Evolutionary conservation across 2,329 filamentous ascomycete genomes (phyloP), one percentile per base, ranked within the genome.

Genomic region (Phyllachora maydis): DNA sequence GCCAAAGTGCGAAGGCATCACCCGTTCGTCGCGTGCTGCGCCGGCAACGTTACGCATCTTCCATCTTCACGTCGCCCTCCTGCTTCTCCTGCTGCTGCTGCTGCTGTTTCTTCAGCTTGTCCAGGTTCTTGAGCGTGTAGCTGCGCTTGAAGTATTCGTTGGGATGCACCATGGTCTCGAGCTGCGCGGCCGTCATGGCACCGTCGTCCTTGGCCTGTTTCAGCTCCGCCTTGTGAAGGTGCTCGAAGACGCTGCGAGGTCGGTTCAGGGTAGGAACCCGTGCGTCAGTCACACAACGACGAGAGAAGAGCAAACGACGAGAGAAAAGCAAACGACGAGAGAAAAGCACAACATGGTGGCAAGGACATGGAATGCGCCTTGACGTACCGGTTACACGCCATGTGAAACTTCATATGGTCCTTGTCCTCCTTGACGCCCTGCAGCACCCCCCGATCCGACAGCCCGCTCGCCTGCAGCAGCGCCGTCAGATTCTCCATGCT

Each of bases 111-210:
- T 17, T 18, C 9, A 14, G 9, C 46, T 58, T 67, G 23, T 49
- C 70, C 14, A 90, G 46, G 42, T 88, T 78, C 55, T 82, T 92
- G 30, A 98, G 52, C 35, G 90, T 40, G 46, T 81, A 95, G 43
- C 82, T 91, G 26, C 85, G 64, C 59, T 92, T 93, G 49, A 95
- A 98, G 49, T 93, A 98, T 33, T 85, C 83, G 45, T 98, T 98
- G 8, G 88, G 88, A 49, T 98, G 88, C 12, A 92, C 72, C 41
- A 98, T 91, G 0, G 85, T 95, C 49, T 95, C 85, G 19, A 92
- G 57, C 43, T 92, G 78, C 10, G 68, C 67, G 5, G 71, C 52
- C 8, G 59, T 69, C 68, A 74, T 74, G 24, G 70, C 56, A 5
- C 66, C 61, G 23, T 81, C 70, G 19, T 83, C 76, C 47, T 73